Base-by-base conservation (phyloP, 306 rosid genomes). In the Rosa multiflora region DNA sequence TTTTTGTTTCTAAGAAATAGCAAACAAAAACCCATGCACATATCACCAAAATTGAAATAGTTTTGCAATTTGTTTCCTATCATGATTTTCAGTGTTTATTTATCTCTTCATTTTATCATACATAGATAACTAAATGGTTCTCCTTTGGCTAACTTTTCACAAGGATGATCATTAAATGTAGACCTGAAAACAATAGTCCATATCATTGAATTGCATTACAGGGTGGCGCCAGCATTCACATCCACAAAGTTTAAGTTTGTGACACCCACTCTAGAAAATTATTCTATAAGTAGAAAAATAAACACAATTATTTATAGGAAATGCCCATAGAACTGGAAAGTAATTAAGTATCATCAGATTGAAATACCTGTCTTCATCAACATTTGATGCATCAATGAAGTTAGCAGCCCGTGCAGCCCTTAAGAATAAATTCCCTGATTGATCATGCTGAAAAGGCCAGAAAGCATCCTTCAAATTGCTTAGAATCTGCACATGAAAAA, bases 401-500 rank as follows among this genome's bases (percentile, higher is more conserved):
- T 88, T 85, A 62, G 97, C 99, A 52, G 97, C 99, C 82, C 61
- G 82, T 78, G 97, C 99, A 13, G 97, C 99, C 81, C 93, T 87
- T 82, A 94, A 87, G 83, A 95, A 92, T 76, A 95, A 87, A 74
- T 87, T 87, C 75, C 88, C 87, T 43, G 90, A 62, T 26, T 73
- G 78, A 83, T 90, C 93, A 56, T 89, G 87, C 84, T 90, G 97
- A 84, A 91, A 93, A 66, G 99, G 98, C 99, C 98, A 95, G 90
- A 93, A 90, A 71, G 89, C 90, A 46, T 83, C 90, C 85, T 95
- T 95, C 86, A 91, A 85, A 80, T 95, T 86, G 78, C 82, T 86
- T 80, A 92, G 80, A 48, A 95, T 90, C 99, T 92, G 92, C 86
- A 86, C 18, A 76, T 23, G 79, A 20, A 55, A 58, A 40, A 61